These are phyloP conservation scores for Leccinum pallidistipes DNA, from an alignment of 1,284 basidiomycete genomes.

Conservation along the genomic window DNA sequence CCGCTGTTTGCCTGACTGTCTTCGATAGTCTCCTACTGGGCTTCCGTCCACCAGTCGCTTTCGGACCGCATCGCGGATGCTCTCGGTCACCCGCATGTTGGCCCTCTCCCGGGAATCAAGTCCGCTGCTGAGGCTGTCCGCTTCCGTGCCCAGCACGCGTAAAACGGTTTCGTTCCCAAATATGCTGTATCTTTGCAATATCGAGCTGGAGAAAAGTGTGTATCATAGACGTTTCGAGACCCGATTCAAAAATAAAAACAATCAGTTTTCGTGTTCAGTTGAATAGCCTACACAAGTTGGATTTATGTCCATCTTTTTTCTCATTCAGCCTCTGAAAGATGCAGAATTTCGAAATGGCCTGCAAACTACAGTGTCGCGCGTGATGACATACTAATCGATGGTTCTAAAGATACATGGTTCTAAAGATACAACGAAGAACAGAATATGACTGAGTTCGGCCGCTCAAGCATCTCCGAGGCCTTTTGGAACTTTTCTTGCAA, in stretches of 20 bases:
- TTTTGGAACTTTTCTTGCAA: constrained; percentile 91
- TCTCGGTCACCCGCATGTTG: constrained; percentile 54
- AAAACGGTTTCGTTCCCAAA: not conserved
- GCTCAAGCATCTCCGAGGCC: constrained; percentile 85
- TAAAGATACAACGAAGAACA: constrained; percentile 77
- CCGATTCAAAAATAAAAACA: constrained; percentile 11
- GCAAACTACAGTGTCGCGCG: not conserved
- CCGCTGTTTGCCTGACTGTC: constrained; percentile 6
- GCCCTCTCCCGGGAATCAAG: constrained; percentile 62
- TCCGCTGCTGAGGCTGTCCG: constrained; percentile 56
- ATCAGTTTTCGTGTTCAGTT: not conserved
- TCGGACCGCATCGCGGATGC: constrained; percentile 75
- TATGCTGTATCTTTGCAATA: not conserved
- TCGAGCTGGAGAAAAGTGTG: not conserved
- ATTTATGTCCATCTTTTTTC: not conserved
- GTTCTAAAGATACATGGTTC: constrained; percentile 40
- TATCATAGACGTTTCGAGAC: constrained; percentile 39
- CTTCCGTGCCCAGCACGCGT: constrained; percentile 40
- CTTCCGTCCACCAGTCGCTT: constrained; percentile 71
- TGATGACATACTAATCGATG: not conserved
- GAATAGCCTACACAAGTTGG: not conserved
- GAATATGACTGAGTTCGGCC: constrained; percentile 93
- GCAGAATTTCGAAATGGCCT: not conserved
- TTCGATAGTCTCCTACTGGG: constrained; percentile 72
- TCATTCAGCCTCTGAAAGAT: not conserved